These are phyloP conservation scores for Brassica napus DNA, from an alignment of 345 rosid species.

Conservation along the genomic window Da-Ae NC_063436.1:14868001-14868500, in stretches of 20 bases:
- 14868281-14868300: constrained; percentile 66
- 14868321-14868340: constrained; percentile 64
- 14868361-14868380: constrained; percentile 77
- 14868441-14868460: constrained; percentile 86
- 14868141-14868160: constrained; percentile 6
- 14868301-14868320: constrained; percentile 79
- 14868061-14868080: background rate
- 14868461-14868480: constrained; percentile 80
- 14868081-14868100: background rate
- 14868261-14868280: constrained; percentile 47
- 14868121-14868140: background rate
- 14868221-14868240: constrained; percentile 47
- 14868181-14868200: constrained; percentile 21
- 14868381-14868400: constrained; percentile 78
- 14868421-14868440: constrained; percentile 91
- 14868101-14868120: background rate
- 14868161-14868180: constrained; percentile 1
- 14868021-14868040: background rate
- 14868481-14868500: constrained; percentile 87
- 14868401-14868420: constrained; percentile 83
- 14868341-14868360: constrained; percentile 79
- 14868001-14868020: constrained; percentile 1
- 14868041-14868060: background rate
- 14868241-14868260: constrained; percentile 6
- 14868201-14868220: constrained; percentile 23